Base-by-base conservation (phyloP, 164 flowering plant species). In the Hamamelis virginiana region DNA sequence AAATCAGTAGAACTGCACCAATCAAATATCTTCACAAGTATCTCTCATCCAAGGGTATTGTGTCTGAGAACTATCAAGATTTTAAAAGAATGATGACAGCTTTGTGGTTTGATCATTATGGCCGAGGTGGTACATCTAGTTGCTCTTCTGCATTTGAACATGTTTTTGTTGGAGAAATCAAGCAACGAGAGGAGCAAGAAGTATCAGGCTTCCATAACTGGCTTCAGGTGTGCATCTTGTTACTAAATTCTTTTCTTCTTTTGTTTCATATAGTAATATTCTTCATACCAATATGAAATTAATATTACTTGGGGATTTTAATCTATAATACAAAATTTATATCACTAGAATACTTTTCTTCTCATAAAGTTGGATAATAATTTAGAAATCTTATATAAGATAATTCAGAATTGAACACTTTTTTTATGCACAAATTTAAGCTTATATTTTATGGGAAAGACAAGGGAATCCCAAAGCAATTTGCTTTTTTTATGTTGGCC, bases 101-200 rank as follows among this genome's bases (percentile, higher is more conserved):
- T 72, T 85, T 95, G 9, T 95, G 98, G 98, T 95, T 95, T 67
- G 90, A 86, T 76, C 89, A 91, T 41, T 92, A 86, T 76, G 83
- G 91, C 44, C 88, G 97, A 65, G 92, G 96, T 51, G 97, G 97
- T 75, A 72, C 96, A 57, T 89, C 89, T 38, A 74, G 89, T 66
- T 73, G 77, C 65, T 94, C 98, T 50, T 94, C 97, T 59, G 94
- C 97, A 67, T 95, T 92, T 75, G 98, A 95, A 65, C 98, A 95
- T 83, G 98, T 95, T 64, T 95, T 95, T 77, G 98, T 95, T 66
- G 98, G 98, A 46, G 98, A 95, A 82, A 86, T 95, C 78, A 95
- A 92, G 80, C 79, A 83, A 23, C 72, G 74, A 5, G 94, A 84
- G 59, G 96, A 87, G 72, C 72, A 87, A 66, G 83, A 86, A 81